Evolutionary conservation across 2,329 filamentous ascomycete species (phyloP).

Genomic region (Cyclaneusma minus): DNA sequence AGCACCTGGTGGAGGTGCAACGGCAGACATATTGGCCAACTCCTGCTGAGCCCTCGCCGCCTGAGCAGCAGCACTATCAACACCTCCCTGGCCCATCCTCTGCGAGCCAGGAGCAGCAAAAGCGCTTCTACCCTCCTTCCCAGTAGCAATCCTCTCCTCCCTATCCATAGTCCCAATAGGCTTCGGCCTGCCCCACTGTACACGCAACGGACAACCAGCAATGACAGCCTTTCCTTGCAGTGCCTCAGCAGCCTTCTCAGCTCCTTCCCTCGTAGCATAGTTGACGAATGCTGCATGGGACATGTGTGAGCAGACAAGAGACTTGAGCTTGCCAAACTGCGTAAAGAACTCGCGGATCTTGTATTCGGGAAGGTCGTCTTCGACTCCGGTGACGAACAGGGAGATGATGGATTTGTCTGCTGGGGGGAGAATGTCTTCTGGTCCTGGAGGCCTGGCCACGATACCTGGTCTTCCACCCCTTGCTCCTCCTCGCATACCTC

Average conservation of each 20-base stretch:
- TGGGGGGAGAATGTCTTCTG: slow-evolving; percentile 76
- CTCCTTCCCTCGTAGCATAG: slow-evolving; percentile 69
- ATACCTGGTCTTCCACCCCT: slow-evolving; percentile 39
- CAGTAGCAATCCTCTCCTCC: slow-evolving; percentile 68
- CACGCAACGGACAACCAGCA: slow-evolving; percentile 74
- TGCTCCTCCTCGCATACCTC: slow-evolving; percentile 20
- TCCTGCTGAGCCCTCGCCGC: slow-evolving; percentile 14
- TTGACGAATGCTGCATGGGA: slow-evolving; percentile 96
- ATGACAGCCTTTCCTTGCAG: slow-evolving; percentile 83
- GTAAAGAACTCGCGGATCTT: slow-evolving; percentile 85
- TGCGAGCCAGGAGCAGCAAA: slow-evolving; percentile 29
- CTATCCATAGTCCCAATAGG: slow-evolving; percentile 83
- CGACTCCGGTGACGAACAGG: slow-evolving; percentile 85
- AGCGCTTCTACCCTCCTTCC: slow-evolving; percentile 56
- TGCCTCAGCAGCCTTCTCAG: slow-evolving; percentile 70
- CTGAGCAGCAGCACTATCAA: slow-evolving; percentile 13
- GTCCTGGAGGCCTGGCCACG: slow-evolving; percentile 62
- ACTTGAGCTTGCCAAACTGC: slow-evolving; percentile 77
- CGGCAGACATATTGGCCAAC: slow-evolving; percentile 20
- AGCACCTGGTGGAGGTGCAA: slow-evolving; percentile 67
- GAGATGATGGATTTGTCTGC: slow-evolving; percentile 77
- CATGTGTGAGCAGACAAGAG: slow-evolving; percentile 88
- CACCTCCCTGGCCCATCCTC: slow-evolving; percentile 17
- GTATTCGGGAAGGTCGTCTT: slow-evolving; percentile 89
- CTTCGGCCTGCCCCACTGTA: slow-evolving; percentile 88